Base-by-base conservation (phyloP, 2,329 filamentous ascomycete genomes). In the Nemania sp. region DNA sequence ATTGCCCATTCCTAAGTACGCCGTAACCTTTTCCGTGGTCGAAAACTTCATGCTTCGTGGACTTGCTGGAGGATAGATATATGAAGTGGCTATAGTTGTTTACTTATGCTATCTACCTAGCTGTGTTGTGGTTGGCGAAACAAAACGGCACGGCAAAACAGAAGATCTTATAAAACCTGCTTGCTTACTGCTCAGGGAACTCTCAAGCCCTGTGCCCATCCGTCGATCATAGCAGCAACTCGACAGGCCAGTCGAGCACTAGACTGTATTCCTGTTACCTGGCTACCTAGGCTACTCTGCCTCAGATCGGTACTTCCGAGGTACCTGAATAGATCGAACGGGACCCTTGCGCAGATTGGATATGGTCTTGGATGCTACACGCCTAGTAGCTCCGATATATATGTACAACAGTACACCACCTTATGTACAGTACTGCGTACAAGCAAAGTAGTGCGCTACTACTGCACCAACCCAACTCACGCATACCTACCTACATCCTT, bases 151-250 rank as follows among this genome's bases (percentile, higher is more conserved):
- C 64, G 64, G 58, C 57, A 59, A 49, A 60, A 49, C 68, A 59
- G 56, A 62, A 35, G n/a, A 27, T 64, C n/a, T 61, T 49, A 56
- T 56, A 43, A 62, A 59, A 56, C 52, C 43, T 58, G 38, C n/a
- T n/a, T n/a, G n/a, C n/a, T n/a, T n/a, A n/a, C n/a, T n/a, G n/a
- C 29, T 51, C 20, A 18, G 52, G 38, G 53, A 53, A 45, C 49
- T 54, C 49, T n/a, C 38, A 43, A 38, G 67, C 52, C 57, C 57
- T 54, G 62, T 58, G 57, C 29, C 24, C 62, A 65, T 62, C 62
- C 49, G 67, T 69, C 45, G 67, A 69, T 69, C 64, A 67, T 54
- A 54, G 52, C 59, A 54, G 52, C 59, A 41, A 58, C 49, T 66
- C 63, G 49, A 60, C 52, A 66, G 67, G 62, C 53, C 26, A 22